Base-by-base conservation (phyloP, 768 basidiomycete species). In the Daedaleopsis sinensis region DNA sequence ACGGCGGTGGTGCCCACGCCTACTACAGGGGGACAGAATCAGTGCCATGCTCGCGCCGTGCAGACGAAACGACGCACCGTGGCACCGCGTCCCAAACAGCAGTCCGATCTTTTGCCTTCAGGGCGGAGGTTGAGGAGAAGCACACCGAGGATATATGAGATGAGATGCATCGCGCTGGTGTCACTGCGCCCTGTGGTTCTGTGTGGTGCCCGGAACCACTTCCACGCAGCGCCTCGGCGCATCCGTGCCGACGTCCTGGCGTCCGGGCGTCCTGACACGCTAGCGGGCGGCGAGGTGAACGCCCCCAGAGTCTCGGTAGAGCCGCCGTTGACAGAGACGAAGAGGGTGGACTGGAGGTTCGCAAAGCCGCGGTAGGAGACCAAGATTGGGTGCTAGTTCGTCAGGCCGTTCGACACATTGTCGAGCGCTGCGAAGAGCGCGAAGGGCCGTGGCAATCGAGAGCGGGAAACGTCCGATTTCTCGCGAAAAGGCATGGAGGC, bases 291-390 rank as follows among this genome's bases (percentile, higher is more conserved):
- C 84, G 46, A 90, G 69, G 5, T 69, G 80, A 3, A 88, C 84
- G 2, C 88, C 88, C 1, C 85, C 81, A 72, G 72, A 91, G 61
- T 89, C 68, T 86, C 86, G 52, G 90, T 73, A 12, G 82, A 57
- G 36, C 89, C 89, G 63, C n/a, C n/a, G n/a, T 83, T 82, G 16
- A 89, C 87, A 58, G 87, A 89, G 15, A 81, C 82, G 1, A 91
- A 80, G 6, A 91, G 80, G 1, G 90, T 90, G 0, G 89, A 90
- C 61, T 90, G 81, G 1, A 91, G 70, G 54, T 74, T 67, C 6
- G 75, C 80, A 70, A 88, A 91, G 2, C 90, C 90, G 68, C 90
- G 85, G 0, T 84, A 84, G 1, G 81, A 73, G 15, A 89, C 79
- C 57, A 91, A 88, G 63, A 91, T 82, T 59, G 80, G 79, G 7